Evolutionary conservation across 192 early-diverging fungal genomes (phyloP).

Genomic region (Chytriomyces confervae): DNA sequence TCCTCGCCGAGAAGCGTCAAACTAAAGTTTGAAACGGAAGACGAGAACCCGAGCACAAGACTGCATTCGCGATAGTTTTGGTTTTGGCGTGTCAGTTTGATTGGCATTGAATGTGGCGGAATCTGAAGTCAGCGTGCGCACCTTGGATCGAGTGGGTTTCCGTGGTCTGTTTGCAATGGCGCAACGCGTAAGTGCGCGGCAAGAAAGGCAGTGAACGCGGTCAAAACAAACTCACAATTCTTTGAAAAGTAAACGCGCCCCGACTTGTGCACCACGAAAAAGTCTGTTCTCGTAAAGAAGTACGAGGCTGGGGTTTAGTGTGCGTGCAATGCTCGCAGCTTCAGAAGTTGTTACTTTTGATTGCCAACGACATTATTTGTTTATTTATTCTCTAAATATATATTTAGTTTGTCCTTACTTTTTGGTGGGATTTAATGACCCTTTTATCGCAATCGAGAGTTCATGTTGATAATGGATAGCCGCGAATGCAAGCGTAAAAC

Average conservation of each 20-base stretch:
- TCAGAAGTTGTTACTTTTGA: too few species aligned
- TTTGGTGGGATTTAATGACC: too few species aligned
- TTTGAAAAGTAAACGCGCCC: constrained; percentile 56
- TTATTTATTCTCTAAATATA: too few species aligned
- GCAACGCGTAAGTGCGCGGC: background rate
- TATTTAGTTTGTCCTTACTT: too few species aligned
- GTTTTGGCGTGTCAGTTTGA: background rate
- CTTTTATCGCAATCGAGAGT: too few species aligned
- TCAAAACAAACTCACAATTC: constrained; percentile 48
- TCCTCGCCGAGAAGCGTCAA: constrained; percentile 62
- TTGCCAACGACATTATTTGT: too few species aligned
- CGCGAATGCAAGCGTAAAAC: too few species aligned
- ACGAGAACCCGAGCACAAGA: constrained; percentile 65
- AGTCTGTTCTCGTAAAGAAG: too few species aligned
- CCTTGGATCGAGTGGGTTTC: constrained; percentile 56
- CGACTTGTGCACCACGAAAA: constrained; percentile 47
- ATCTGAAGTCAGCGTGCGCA: constrained; percentile 23
- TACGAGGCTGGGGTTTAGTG: too few species aligned
- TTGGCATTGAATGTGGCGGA: background rate
- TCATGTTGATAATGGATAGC: too few species aligned
- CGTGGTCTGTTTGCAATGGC: constrained; percentile 42
- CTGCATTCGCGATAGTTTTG: too few species aligned
- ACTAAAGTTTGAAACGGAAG: constrained; percentile 66
- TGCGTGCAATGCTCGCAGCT: too few species aligned
- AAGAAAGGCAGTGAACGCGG: background rate